Evolutionary conservation across 2,329 filamentous ascomycete species (phyloP), one percentile per base, ranked within the genome.

Genomic region (Grosmannia serpens): DNA sequence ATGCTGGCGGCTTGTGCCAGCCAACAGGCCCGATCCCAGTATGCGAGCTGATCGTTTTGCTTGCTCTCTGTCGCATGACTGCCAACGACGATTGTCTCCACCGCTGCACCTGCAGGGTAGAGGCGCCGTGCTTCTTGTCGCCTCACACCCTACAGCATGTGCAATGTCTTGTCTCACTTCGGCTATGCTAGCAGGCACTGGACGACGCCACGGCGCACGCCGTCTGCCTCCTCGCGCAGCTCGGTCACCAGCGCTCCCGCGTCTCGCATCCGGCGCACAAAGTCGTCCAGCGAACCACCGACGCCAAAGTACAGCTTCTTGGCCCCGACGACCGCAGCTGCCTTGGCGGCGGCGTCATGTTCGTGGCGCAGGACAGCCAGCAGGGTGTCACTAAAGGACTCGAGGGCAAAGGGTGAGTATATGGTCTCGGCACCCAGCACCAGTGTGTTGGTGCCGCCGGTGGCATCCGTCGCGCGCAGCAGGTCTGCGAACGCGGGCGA

Each of bases 301-400:
- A 94, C 89, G 3, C 89, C 89, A 71, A 94, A 94, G 70, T 94
- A 94, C 13, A 91, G 77, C 63, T 83, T 81, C 74, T 94, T 94
- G 1, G 89, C 89, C 3, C 81, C 88, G 6, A 92, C 79, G 24
- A 90, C 74, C 1, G 86, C 84, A 54, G 83, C 81, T 56, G 74
- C 72, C 55, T 76, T 74, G 4, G 67, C 67, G 2, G 67, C 64
- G 1, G 64, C 64, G 57, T 69, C 66, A 52, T 70, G 66, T 55
- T 84, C 76, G 55, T 72, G 71, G 24, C 75, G 67, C 51, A 91
- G 72, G 20, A 89, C 72, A 4, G 73, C 73, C 49, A 86, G 77
- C 15, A 91, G 74, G 5, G 84, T 84, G 46, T 86, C 81, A 1
- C 85, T 82, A 67, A 92, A 94, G 0, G 83, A 78, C 41, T 75